These are phyloP conservation scores for Phyllosticta citriasiana DNA, from an alignment of 2,329 filamentous ascomycete species.

Conservation along the genomic window DNA sequence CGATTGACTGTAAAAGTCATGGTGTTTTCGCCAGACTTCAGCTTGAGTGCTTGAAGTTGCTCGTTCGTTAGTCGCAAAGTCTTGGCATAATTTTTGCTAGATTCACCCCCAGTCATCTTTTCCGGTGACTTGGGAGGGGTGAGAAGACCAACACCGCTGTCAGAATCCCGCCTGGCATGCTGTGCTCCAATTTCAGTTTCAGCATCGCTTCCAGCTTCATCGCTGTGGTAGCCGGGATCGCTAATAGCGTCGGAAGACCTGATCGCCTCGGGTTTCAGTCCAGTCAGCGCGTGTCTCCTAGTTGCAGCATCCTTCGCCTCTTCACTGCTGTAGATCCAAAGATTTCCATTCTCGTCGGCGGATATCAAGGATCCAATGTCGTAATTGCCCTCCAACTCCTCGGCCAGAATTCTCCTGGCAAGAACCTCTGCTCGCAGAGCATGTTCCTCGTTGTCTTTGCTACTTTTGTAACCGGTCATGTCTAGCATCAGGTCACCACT, in stretches of 20 bases:
- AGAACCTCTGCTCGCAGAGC: conserved; percentile 86
- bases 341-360: conserved; percentile 86
- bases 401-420: conserved; percentile 80
- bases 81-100: conserved; percentile 87
- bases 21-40: conserved; percentile 78
- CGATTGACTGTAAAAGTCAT: conserved; percentile 97
- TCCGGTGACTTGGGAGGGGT: conserved; percentile 47
- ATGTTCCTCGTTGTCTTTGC: conserved; percentile 60
- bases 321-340: conserved; percentile 99
- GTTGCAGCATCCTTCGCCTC: conserved; percentile 86
- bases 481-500: conserved; percentile 93
- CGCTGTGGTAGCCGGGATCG: conserved; percentile 92
- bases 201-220: conserved; percentile 57
- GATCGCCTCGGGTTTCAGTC: conserved; percentile 42
- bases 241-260: conserved; percentile 71
- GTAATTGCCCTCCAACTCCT: conserved; percentile 89
- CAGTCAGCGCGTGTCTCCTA: conserved; percentile 46
- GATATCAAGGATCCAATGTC: conserved; percentile 94
- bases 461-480: conserved; percentile 94
- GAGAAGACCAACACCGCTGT: conserved; percentile 52
- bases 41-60: conserved; percentile 74
- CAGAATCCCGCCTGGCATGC: conserved; percentile 59
- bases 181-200: conserved; percentile 39
- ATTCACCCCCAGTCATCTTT: conserved; percentile 47
- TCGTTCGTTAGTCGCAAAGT: conserved; percentile 91